Conservation (phyloP, 768 basidiomycete genomes). For the Mrakia gelida region DNA sequence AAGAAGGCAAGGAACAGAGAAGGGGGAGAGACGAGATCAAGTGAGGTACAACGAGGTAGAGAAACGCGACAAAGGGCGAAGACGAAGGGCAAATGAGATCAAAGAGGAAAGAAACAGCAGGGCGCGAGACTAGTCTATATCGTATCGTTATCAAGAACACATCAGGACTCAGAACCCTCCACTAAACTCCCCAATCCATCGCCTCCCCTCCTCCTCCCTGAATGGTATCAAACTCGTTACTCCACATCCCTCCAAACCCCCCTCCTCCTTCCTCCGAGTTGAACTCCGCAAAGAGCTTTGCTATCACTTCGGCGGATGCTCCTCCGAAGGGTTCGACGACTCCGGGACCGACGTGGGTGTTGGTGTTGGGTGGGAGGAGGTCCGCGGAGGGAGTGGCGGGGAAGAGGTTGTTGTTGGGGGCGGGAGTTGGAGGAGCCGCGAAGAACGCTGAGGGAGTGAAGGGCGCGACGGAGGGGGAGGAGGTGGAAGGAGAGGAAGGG, state of each 20-base stretch:
- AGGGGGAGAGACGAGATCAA: too few species aligned
- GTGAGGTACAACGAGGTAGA: not conserved
- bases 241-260: slow-evolving; percentile 8
- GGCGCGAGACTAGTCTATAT: too few species aligned
- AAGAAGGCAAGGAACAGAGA: too few species aligned
- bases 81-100: too few species aligned
- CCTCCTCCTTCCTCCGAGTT: slow-evolving; percentile 8
- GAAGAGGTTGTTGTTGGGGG: not conserved
- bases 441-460: slow-evolving; percentile 10
- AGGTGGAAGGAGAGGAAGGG: not conserved
- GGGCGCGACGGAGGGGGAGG: not conserved
- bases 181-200: slow-evolving; percentile 1
- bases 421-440: not conserved
- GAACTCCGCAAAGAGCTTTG: not conserved
- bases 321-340: not conserved
- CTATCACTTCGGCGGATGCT: not conserved
- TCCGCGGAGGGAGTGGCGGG: not conserved
- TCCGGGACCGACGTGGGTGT: not conserved
- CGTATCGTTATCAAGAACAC: not conserved
- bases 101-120: too few species aligned
- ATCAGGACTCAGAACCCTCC: not conserved
- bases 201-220: not conserved
- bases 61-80: not conserved
- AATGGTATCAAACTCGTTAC: not conserved
- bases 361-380: not conserved